Base-by-base conservation (phyloP, 208 protist genomes). In the Phytomonas sp. region DNA sequence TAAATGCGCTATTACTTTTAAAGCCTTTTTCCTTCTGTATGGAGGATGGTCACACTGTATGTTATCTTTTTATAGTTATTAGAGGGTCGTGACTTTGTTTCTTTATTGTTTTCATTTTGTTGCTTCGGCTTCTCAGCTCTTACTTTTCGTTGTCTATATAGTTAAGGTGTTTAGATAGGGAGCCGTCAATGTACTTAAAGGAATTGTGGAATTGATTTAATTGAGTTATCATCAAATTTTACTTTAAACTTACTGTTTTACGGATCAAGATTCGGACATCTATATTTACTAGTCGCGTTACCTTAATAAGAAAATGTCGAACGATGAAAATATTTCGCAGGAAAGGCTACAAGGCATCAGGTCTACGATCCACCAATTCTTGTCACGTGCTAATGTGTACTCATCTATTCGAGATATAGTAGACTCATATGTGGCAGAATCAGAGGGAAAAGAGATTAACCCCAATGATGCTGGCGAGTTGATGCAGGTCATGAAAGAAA, bases 351-450 rank as follows among this genome's bases (percentile, higher is more conserved):
- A 66, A 36, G 68, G 62, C 23, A 84, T 98, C 70, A 86, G 84
- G 63, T 71, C 64, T 7, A 80, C 91, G 1, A 94, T 98, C 71
- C 89, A 96, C 66, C 53, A 74, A 11, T 94, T 96, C 70, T 68
- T 98, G 31, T 77, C 86, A 20, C 73, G 92, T 20, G 81, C 84
- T 5, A 88, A 87, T 77, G 91, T 97, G 6, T 98, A 96, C 68
- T 76, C 83, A 62, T 88, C 86, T 6, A 95, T 98, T 62, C 75
- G 94, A 59, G 81, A 93, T 56, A 92, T 98, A 62, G 78, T 98
- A 2, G 84, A 95, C 59, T 84, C 89, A 13, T 96, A 97, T 71
- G 70, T 92, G 0, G 77, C 82, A 13, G 80, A 94, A 60, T 77
- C 94, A 67, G 76, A 75, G 29, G 83, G 80, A 1, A 65, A 78